Percentiles rank a stretch among this genome's conserved stretches.
These are phyloP conservation scores for Penicillium hordei DNA, from an alignment of 2,329 filamentous ascomycete species.

Conservation along the genomic window DNA sequence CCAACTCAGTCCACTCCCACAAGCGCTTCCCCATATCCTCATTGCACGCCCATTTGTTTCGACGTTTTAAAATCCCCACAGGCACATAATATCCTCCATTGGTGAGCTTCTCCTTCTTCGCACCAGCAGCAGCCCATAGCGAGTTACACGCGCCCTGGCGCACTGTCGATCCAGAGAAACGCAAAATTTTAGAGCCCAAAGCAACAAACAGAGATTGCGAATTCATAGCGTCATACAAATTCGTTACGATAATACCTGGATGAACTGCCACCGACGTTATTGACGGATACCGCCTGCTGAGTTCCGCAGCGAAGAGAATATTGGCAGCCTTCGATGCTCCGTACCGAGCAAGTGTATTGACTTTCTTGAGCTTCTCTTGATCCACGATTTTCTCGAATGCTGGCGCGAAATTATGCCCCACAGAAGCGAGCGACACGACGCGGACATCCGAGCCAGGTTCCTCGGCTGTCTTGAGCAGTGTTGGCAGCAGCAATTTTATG, in stretches of 20 bases:
- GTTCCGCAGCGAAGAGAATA: slow-evolving; percentile 46
- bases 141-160: slow-evolving; percentile 27
- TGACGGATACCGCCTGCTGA: slow-evolving; percentile 40
- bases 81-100: slow-evolving; percentile 35
- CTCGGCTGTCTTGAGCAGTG: slow-evolving; percentile 28
- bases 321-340: slow-evolving; percentile 50
- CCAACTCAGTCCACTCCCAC: slow-evolving; percentile 39
- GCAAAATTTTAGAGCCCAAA: slow-evolving; percentile 14
- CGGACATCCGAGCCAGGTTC: slow-evolving; percentile 28
- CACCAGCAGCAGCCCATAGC: slow-evolving; percentile 33
- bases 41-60: slow-evolving; percentile 28
- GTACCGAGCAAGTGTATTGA: slow-evolving; percentile 41
- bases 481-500: slow-evolving; percentile 36
- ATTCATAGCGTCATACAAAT: slow-evolving; percentile 28
- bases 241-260: slow-evolving; percentile 45
- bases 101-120: slow-evolving; percentile 24
- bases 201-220: slow-evolving; percentile 8
- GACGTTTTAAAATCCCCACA: slow-evolving; percentile 27
- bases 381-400: slow-evolving; percentile 32
- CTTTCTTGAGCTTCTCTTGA: slow-evolving; percentile 30
- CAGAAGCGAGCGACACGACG: slow-evolving; percentile 32
- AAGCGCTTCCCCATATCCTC: slow-evolving; percentile 28
- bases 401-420: slow-evolving; percentile 29
- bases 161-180: slow-evolving; percentile 22
- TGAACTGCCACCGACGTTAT: slow-evolving; percentile 47